Percentiles rank a stretch among this genome's conserved stretches.
Conservation (phyloP, 2,329 filamentous ascomycete genomes). For the Diaporthe vaccinii region DNA sequence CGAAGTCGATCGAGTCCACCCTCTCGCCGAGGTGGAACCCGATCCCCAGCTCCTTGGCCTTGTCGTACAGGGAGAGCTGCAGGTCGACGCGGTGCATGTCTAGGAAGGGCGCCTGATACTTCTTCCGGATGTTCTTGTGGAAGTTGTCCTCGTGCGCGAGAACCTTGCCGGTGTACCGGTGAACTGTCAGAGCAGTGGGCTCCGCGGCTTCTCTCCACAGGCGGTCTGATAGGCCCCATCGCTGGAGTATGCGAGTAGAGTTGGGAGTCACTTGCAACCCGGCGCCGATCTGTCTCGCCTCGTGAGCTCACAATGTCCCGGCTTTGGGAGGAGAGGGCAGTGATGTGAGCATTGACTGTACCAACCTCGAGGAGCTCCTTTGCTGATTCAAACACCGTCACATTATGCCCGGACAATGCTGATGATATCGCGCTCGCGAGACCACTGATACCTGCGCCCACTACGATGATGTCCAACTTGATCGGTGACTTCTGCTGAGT, state of each 20-base stretch:
- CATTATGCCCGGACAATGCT: slow-evolving; percentile 39
- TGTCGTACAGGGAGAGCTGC: slow-evolving; percentile 64
- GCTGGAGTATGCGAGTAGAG: slow-evolving; percentile 47
- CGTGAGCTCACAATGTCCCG: not conserved
- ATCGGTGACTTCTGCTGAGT: slow-evolving; percentile 35
- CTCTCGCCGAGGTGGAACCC: slow-evolving; percentile 61
- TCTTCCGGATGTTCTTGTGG: slow-evolving; percentile 45
- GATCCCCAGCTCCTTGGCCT: slow-evolving; percentile 67
- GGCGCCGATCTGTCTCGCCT: slow-evolving; percentile 41
- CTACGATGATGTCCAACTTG: slow-evolving; percentile 38
- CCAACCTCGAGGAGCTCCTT: slow-evolving; percentile 41
- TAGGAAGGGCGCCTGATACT: slow-evolving; percentile 48
- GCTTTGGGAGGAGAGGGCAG: no score
- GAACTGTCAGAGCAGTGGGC: slow-evolving; percentile 46
- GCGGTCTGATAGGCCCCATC: slow-evolving; percentile 44
- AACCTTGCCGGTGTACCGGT: slow-evolving; percentile 47
- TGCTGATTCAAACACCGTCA: slow-evolving; percentile 42
- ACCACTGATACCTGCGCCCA: slow-evolving; percentile 41
- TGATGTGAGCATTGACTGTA: not conserved
- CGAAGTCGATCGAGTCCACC: slow-evolving; percentile 63
- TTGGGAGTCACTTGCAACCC: slow-evolving; percentile 50
- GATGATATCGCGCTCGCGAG: slow-evolving; percentile 40
- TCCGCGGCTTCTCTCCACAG: slow-evolving; percentile 45
- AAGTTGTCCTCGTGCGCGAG: slow-evolving; percentile 49
- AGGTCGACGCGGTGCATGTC: slow-evolving; percentile 72